These are phyloP conservation scores for Staphylotrichum longicolle DNA, from an alignment of 495 filamentous ascomycete species.

Conservation along the genomic window DNA sequence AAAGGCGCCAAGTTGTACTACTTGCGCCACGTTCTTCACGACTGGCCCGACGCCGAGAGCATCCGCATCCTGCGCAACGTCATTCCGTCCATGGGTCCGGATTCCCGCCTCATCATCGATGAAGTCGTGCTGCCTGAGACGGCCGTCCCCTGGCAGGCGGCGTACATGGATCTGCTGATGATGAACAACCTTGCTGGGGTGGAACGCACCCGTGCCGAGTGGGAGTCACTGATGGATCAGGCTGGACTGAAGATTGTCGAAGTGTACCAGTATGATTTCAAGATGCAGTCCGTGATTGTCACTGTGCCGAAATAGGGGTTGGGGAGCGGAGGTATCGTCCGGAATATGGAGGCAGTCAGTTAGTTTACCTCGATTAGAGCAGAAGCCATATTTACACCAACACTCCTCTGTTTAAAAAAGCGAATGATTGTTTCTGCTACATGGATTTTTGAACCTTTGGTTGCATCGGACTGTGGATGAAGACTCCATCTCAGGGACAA, in stretches of 20 bases:
- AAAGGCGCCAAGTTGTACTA: slow-evolving; percentile 48
- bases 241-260: background rate
- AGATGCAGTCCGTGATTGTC: background rate
- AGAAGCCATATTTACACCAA: no score
- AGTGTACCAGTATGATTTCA: background rate
- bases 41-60: slow-evolving; percentile 44
- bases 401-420: no score
- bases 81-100: slow-evolving; percentile 5
- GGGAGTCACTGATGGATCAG: background rate
- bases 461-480: no score
- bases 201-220: background rate
- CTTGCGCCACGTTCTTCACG: slow-evolving; percentile 45
- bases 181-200: background rate
- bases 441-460: no score
- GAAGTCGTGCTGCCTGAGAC: slow-evolving; percentile 2
- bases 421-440: no score
- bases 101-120: slow-evolving; percentile 1
- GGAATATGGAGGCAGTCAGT: no score
- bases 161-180: background rate
- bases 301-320: background rate
- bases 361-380: no score
- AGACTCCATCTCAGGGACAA: no score
- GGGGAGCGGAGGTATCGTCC: no score
- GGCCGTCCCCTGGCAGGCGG: background rate
- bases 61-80: slow-evolving; percentile 35